Evolutionary conservation across 2,329 filamentous ascomycete species (phyloP).

Genomic region (Aspergillus pseudotamarii): DNA sequence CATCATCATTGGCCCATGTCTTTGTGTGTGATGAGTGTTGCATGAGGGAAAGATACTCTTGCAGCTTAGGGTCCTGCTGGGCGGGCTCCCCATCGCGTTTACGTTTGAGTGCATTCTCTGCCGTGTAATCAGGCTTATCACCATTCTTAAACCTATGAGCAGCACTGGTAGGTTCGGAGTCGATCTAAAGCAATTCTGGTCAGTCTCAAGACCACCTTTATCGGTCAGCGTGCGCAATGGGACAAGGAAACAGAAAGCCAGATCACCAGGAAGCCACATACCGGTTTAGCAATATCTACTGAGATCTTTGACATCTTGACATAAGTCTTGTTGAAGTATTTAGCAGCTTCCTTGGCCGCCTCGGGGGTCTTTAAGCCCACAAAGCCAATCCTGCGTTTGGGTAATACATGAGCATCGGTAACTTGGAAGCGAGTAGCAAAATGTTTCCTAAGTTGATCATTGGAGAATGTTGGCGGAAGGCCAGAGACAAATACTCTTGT

Average conservation of each 20-base stretch:
- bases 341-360: constrained; percentile 79
- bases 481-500: constrained; percentile 74
- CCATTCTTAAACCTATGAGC: constrained; percentile 27
- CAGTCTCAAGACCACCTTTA: constrained; percentile 45
- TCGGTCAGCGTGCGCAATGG: constrained; percentile 40
- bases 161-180: constrained; percentile 36
- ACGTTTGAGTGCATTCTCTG: constrained; percentile 41
- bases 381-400: constrained; percentile 89
- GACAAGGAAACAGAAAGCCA: constrained; percentile 21
- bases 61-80: constrained; percentile 74
- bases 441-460: constrained; percentile 84
- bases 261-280: constrained; percentile 48
- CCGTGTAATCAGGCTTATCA: constrained; percentile 22
- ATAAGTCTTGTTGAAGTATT: constrained; percentile 94
- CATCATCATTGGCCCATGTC: constrained; percentile 61
- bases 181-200: constrained; percentile 43
- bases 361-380: constrained; percentile 86
- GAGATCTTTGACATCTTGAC: constrained; percentile 93
- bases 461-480: constrained; percentile 80
- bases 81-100: constrained; percentile 58
- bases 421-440: constrained; percentile 77
- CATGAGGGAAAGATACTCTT: constrained; percentile 86
- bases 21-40: constrained; percentile 67
- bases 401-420: constrained; percentile 90
- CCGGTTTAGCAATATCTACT: constrained; percentile 84